Evolutionary conservation across 2,329 filamentous ascomycete genomes (phyloP).

Genomic region (Alternaria metachromatica): DNA sequence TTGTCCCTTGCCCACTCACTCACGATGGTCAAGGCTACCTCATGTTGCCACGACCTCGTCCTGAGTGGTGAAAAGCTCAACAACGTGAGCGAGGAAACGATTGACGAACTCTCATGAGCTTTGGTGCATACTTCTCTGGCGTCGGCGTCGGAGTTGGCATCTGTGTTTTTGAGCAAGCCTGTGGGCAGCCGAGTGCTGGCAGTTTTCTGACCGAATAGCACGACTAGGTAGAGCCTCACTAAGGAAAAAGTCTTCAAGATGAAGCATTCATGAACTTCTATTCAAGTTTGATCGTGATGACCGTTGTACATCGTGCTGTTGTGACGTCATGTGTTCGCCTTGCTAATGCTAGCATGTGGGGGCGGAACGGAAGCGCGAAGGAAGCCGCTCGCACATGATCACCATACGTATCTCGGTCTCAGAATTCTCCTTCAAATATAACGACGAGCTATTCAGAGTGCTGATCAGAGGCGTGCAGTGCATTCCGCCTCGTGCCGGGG

Average conservation of each 20-base stretch:
- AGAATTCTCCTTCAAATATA: not conserved
- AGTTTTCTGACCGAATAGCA: not conserved
- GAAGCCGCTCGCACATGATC: not conserved
- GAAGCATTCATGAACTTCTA: not conserved
- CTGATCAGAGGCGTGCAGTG: not conserved
- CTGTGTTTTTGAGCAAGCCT: not conserved
- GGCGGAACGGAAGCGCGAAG: not conserved
- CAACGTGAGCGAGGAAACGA: not conserved
- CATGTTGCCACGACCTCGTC: constrained; percentile 12
- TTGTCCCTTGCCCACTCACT: constrained; percentile 26
- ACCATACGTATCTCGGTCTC: not conserved
- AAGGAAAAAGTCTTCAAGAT: not conserved
- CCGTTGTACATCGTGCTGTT: not conserved
- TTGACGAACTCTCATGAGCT: not conserved
- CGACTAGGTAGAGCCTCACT: not conserved
- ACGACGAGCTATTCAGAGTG: not conserved
- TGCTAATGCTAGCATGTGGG: not conserved
- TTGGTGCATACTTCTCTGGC: not conserved
- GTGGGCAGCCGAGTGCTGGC: not conserved
- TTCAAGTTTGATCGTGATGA: not conserved
- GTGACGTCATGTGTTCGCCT: not conserved
- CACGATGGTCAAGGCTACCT: constrained; percentile 32
- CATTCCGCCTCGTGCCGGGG: not conserved
- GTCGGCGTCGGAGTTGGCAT: not conserved
- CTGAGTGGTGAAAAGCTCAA: constrained; percentile 22